A percentile compares a stretch with the other conserved stretches of the same genome.
These are phyloP conservation scores for Cladosporium sp. DNA, from an alignment of 2,329 filamentous ascomycete species.

Conservation along the genomic window DNA sequence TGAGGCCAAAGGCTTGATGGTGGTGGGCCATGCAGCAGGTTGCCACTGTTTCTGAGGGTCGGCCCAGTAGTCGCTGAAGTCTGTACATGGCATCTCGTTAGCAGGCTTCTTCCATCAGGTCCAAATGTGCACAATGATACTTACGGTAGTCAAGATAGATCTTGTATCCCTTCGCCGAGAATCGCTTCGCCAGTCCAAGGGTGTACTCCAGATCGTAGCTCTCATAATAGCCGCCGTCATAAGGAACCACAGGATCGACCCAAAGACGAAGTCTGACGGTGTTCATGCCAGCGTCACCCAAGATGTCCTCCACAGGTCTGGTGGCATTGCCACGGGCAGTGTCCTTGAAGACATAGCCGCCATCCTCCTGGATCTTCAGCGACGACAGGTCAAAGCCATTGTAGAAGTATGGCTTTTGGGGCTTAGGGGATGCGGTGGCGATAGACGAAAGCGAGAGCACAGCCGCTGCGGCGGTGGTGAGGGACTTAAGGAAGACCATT, in stretches of 20 bases:
- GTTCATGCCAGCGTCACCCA: slow-evolving; percentile 40
- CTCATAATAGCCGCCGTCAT: slow-evolving; percentile 31
- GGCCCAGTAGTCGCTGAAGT: slow-evolving; percentile 38
- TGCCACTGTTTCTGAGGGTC: slow-evolving; percentile 39
- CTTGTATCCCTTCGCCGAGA: slow-evolving; percentile 38
- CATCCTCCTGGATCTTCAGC: slow-evolving; percentile 39
- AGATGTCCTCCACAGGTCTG: slow-evolving; percentile 37
- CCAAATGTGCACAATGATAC: not conserved
- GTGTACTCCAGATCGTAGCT: slow-evolving; percentile 38
- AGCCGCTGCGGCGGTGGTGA: slow-evolving; percentile 1
- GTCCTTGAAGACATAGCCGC: slow-evolving; percentile 41
- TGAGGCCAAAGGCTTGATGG: slow-evolving; percentile 32
- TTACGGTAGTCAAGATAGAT: slow-evolving; percentile 40
- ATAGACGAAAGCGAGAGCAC: slow-evolving; percentile 8
- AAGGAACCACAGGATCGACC: slow-evolving; percentile 34
- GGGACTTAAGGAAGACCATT: slow-evolving; percentile 2
- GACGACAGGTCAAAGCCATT: slow-evolving; percentile 45
- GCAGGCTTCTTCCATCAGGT: not conserved
- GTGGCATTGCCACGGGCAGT: slow-evolving; percentile 39
- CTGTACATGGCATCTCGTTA: not conserved
- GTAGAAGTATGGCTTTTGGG: slow-evolving; percentile 32
- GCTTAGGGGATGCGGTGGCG: not conserved
- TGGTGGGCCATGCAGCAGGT: slow-evolving; percentile 39
- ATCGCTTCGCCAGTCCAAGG: slow-evolving; percentile 36
- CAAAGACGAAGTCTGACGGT: slow-evolving; percentile 35